A percentile compares a stretch with the other conserved stretches of the same genome.
These are phyloP conservation scores for Pichia kluyveri DNA, from an alignment of 805 yeast genomes.

Conservation along the genomic window DNA sequence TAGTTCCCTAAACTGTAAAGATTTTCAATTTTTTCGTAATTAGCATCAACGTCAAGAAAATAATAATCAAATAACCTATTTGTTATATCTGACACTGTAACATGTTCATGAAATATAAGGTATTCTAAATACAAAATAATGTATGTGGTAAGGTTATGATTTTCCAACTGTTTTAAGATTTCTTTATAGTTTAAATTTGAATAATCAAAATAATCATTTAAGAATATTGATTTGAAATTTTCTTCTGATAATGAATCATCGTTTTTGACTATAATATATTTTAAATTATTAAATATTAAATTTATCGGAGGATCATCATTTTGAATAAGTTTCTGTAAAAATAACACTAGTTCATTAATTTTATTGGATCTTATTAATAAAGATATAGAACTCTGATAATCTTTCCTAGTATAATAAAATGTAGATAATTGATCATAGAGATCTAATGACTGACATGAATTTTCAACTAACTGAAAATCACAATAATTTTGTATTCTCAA, in stretches of 20 bases:
- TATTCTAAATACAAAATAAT: conserved; percentile 45
- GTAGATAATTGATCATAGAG: conserved; percentile 66
- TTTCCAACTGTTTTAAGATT: conserved; percentile 44
- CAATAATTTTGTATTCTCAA: conserved; percentile 70
- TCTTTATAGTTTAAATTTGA: conserved; percentile 15
- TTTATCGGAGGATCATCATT: conserved; percentile 34
- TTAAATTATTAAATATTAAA: conserved; percentile 47
- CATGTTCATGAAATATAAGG: conserved; percentile 33
- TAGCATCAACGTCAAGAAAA: conserved; percentile 20
- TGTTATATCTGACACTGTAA: conserved; percentile 30
- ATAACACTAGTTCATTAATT: conserved; percentile 17
- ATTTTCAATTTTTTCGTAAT: conserved; percentile 25
- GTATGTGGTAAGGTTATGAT: conserved; percentile 14
- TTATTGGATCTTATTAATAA: conserved; percentile 35
- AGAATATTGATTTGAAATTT: conserved; percentile 41
- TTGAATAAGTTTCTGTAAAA: conserved; percentile 42
- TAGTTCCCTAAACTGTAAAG: conserved; percentile 28
- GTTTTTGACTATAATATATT: conserved; percentile 38
- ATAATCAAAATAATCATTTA: conserved; percentile 54
- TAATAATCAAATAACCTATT: conserved; percentile 39
- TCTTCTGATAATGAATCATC: conserved; percentile 13
- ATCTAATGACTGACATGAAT: conserved; percentile 36
- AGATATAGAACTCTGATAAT: conserved; percentile 60
- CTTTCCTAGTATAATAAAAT: conserved; percentile 55
- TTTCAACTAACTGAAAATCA: conserved; percentile 52